These are phyloP conservation scores for Rugonectria rugulosa DNA, from an alignment of 2,329 filamentous ascomycete genomes.

Conservation along the genomic window DNA sequence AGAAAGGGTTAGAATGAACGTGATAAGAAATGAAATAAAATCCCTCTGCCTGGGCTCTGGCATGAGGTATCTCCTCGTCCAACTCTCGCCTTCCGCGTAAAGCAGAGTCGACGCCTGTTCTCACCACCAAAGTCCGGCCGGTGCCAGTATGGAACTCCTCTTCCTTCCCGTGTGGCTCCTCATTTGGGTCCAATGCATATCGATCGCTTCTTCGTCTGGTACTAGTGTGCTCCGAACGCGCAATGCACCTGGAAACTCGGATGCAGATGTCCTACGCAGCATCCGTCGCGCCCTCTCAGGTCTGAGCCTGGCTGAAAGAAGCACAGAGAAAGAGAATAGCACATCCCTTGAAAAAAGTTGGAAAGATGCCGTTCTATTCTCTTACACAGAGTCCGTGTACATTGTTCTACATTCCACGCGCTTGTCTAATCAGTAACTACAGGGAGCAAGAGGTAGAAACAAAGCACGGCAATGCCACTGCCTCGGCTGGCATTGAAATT, in stretches of 20 bases:
- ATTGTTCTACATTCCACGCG: neutral
- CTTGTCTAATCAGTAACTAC: neutral
- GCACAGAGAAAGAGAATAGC: slow-evolving; percentile 3
- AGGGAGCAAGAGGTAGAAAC: slow-evolving; percentile 14
- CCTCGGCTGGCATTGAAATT: slow-evolving; percentile 21
- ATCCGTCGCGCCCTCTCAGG: neutral
- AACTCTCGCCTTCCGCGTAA: too few relatives aligned
- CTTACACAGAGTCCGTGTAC: slow-evolving; percentile 3
- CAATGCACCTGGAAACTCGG: neutral
- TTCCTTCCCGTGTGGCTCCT: too few relatives aligned
- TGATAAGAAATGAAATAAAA: too few relatives aligned
- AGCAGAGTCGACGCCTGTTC: too few relatives aligned
- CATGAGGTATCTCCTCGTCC: too few relatives aligned
- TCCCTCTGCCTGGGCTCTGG: too few relatives aligned
- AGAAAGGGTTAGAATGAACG: too few relatives aligned
- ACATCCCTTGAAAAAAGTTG: slow-evolving; percentile 19
- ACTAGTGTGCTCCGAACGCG: neutral
- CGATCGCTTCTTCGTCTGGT: too few relatives aligned
- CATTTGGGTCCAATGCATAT: too few relatives aligned
- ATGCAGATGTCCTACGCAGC: neutral
- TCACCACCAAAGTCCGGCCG: too few relatives aligned
- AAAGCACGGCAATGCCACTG: neutral
- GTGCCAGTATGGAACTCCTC: too few relatives aligned
- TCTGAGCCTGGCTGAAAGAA: neutral
- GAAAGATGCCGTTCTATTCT: slow-evolving; percentile 13